A percentile compares a stretch with the other conserved stretches of the same genome.
Conservation (phyloP, 2,329 filamentous ascomycete genomes). For the Hypoxylon sp. region DNA sequence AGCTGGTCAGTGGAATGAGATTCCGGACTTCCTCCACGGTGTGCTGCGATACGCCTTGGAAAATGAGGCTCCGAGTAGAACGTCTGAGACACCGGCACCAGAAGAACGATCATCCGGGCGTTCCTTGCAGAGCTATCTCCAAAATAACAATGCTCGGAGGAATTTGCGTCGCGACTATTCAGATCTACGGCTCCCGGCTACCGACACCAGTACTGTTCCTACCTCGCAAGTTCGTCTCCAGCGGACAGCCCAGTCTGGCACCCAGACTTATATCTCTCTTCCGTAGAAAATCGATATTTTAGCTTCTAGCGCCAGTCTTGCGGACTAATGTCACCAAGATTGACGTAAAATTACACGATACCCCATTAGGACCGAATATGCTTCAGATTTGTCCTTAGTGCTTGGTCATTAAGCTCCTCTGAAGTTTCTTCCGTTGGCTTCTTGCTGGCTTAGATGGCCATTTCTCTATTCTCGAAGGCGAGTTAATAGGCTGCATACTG, state of each 20-base stretch:
- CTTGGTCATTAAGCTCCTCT: slow-evolving; percentile 24
- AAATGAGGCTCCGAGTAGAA: slow-evolving; percentile 49
- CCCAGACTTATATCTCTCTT: slow-evolving; percentile 41
- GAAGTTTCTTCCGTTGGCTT: slow-evolving; percentile 15
- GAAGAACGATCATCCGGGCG: slow-evolving; percentile 22
- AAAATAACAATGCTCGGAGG: slow-evolving; percentile 24
- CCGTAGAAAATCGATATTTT: slow-evolving; percentile 2
- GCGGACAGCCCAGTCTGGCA: slow-evolving; percentile 52
- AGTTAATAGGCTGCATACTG: slow-evolving; percentile 27
- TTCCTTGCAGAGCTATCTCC: slow-evolving; percentile 32
- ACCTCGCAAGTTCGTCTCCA: slow-evolving; percentile 48
- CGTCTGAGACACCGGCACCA: slow-evolving; percentile 17
- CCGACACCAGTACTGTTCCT: slow-evolving; percentile 46
- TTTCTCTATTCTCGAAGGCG: slow-evolving; percentile 20
- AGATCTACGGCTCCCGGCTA: slow-evolving; percentile 57
- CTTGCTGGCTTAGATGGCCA: slow-evolving; percentile 28
- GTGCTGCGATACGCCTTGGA: slow-evolving; percentile 64
- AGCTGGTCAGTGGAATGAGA: slow-evolving; percentile 67
- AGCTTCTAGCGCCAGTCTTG: not conserved
- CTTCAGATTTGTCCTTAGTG: slow-evolving; percentile 22
- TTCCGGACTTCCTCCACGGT: slow-evolving; percentile 67
- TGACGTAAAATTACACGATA: slow-evolving; percentile 28
- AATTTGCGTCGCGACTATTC: slow-evolving; percentile 47
- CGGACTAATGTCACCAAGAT: slow-evolving; percentile 9
- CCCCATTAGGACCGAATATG: slow-evolving; percentile 11